Evolutionary conservation across 2,329 filamentous ascomycete species (phyloP).

Genomic region (Coniella lustricola): DNA sequence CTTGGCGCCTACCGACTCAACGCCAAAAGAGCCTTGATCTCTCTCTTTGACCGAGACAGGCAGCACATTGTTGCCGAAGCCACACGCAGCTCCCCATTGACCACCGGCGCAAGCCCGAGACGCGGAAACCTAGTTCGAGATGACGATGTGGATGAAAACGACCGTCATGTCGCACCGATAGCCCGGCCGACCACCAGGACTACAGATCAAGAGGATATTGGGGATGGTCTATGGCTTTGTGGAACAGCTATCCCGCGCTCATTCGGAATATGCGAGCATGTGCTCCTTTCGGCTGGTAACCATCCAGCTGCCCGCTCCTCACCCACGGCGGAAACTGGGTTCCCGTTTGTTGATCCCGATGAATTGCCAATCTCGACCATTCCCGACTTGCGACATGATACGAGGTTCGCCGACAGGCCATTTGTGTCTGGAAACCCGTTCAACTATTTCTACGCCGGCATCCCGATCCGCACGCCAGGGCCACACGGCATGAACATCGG

Average conservation of each 20-base stretch:
- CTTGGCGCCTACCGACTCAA: conserved; percentile 37
- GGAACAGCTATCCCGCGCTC: conserved; percentile 25
- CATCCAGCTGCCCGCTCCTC: not conserved
- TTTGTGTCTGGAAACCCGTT: conserved; percentile 20
- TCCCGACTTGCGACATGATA: conserved; percentile 26
- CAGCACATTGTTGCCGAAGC: conserved; percentile 48
- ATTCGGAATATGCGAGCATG: conserved; percentile 26
- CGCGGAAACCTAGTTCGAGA: conserved; percentile 14
- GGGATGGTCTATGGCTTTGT: conserved; percentile 21
- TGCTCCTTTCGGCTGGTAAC: conserved; percentile 15
- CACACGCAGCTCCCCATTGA: conserved; percentile 30
- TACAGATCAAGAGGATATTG: not conserved
- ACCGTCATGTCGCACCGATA: too few species aligned
- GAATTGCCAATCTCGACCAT: conserved; percentile 28
- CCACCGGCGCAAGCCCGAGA: not conserved
- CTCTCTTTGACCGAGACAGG: conserved; percentile 40
- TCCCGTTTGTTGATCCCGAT: not conserved
- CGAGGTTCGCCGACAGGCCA: conserved; percentile 23
- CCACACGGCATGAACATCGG: conserved; percentile 35
- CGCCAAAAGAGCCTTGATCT: conserved; percentile 38
- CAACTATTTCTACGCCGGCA: conserved; percentile 33
- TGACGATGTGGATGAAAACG: not conserved
- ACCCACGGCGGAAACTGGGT: not conserved
- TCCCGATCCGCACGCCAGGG: conserved; percentile 31
- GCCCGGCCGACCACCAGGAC: not conserved